Evolutionary conservation across 495 filamentous ascomycete genomes (phyloP).

Genomic region (Baudoinia panamericana): DNA sequence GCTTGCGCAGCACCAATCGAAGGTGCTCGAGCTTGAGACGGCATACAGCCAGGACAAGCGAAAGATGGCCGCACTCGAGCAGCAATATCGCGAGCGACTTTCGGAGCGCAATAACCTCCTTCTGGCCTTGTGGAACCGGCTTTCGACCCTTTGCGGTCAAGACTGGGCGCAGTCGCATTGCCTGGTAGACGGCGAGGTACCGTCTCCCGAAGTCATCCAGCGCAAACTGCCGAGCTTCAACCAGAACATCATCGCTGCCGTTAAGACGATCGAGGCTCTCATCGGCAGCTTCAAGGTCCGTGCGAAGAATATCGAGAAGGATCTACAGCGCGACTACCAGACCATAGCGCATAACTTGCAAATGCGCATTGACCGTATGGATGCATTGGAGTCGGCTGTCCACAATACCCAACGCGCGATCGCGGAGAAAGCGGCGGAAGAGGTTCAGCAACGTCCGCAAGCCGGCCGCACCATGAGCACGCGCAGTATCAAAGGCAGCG

Average conservation of each 20-base stretch:
- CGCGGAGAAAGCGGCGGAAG: slow-evolving; percentile 7
- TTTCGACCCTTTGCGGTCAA: slow-evolving; percentile 71
- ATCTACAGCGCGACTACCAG: slow-evolving; percentile 82
- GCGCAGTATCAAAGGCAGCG: slow-evolving; percentile 22
- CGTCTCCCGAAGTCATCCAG: slow-evolving; percentile 64
- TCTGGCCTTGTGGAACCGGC: slow-evolving; percentile 71
- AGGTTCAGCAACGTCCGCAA: slow-evolving; percentile 8
- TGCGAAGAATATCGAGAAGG: slow-evolving; percentile 71
- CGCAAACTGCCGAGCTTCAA: slow-evolving; percentile 69
- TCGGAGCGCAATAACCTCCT: slow-evolving; percentile 80
- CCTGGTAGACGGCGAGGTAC: slow-evolving; percentile 74
- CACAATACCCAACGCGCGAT: slow-evolving; percentile 15
- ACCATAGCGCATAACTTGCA: slow-evolving; percentile 70
- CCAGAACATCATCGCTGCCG: slow-evolving; percentile 72
- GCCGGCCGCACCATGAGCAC: slow-evolving; percentile 25
- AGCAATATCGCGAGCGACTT: slow-evolving; percentile 70
- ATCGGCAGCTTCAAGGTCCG: slow-evolving; percentile 68
- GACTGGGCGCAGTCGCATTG: slow-evolving; percentile 89
- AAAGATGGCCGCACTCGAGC: slow-evolving; percentile 58
- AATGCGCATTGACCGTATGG: slow-evolving; percentile 68
- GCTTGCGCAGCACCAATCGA: slow-evolving; percentile 67
- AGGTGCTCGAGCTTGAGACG: slow-evolving; percentile 72
- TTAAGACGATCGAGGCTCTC: slow-evolving; percentile 77
- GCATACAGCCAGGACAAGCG: slow-evolving; percentile 59
- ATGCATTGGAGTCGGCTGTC: slow-evolving; percentile 67